Conservation (phyloP, 148 eudicot species). For the Nyssa sinensis region DNA sequence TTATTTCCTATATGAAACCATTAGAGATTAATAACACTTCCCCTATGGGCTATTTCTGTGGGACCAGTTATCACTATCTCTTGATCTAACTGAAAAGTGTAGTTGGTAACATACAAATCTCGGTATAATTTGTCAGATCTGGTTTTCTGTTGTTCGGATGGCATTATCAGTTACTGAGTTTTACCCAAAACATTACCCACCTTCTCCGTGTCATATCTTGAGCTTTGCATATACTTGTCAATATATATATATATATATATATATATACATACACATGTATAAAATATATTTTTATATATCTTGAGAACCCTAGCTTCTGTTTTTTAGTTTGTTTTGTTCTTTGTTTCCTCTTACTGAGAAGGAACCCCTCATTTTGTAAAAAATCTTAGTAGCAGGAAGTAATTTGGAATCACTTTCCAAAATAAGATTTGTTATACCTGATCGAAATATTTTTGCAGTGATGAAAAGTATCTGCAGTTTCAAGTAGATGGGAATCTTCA, state of each 20-base stretch:
- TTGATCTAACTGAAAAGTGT: not conserved
- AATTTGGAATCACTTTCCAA: not conserved
- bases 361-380: not conserved
- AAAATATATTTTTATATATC: no score
- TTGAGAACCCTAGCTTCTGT: no score
- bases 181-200: not conserved
- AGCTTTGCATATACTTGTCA: no score
- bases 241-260: no score
- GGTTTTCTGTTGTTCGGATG: not conserved
- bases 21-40: not conserved
- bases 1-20: not conserved
- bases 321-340: no score
- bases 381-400: not conserved
- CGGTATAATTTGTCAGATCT: not conserved
- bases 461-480: slow-evolving; percentile 81
- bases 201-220: not conserved
- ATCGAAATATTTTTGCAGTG: slow-evolving; percentile 44
- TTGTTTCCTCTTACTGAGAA: no score
- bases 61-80: not conserved
- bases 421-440: slow-evolving; percentile 1
- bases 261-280: no score
- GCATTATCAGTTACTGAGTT: not conserved
- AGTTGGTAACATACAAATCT: not conserved
- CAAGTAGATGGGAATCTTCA: slow-evolving; percentile 93
- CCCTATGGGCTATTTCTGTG: not conserved